Percentiles rank a stretch among this genome's conserved stretches.
These are phyloP conservation scores for Alternaria sp. DNA, from an alignment of 2,329 filamentous ascomycete genomes.

Conservation along the genomic window DNA sequence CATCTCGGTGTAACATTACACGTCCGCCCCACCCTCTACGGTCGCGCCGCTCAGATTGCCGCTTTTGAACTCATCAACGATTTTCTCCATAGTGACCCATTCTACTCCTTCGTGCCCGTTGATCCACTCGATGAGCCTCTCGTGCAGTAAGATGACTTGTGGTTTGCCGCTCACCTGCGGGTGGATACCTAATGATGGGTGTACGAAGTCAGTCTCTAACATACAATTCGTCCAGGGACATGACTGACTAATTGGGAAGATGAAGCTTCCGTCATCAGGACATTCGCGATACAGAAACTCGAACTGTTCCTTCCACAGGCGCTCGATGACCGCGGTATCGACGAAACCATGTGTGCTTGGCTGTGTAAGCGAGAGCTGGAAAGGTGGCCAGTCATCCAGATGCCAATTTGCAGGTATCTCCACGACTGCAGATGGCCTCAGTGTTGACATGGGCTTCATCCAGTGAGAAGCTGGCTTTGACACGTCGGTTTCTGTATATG, in stretches of 20 bases:
- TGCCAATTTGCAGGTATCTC: conserved; percentile 58
- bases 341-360: conserved; percentile 61
- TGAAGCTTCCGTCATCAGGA: conserved; percentile 50
- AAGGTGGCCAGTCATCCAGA: conserved; percentile 58
- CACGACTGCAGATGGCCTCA: conserved; percentile 46
- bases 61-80: conserved; percentile 47
- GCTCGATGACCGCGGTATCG: conserved; percentile 51
- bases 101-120: conserved; percentile 55
- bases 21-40: conserved; percentile 41
- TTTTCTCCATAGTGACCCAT: conserved; percentile 48
- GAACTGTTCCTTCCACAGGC: conserved; percentile 56
- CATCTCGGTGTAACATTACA: conserved; percentile 7
- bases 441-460: conserved; percentile 48
- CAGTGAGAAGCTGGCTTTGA: conserved; percentile 41
- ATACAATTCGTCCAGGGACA: neutral
- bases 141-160: conserved; percentile 56
- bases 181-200: conserved; percentile 41
- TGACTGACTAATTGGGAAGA: conserved; percentile 52
- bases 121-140: conserved; percentile 55
- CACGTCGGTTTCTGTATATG: conserved; percentile 38
- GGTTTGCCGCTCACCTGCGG: conserved; percentile 58
- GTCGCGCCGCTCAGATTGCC: conserved; percentile 42
- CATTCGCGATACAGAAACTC: conserved; percentile 53
- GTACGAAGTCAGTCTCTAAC: neutral
- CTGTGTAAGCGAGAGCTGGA: conserved; percentile 52